Evolutionary conservation across 139 green algal genomes (phyloP).

Genomic region (Chlorella vulgaris): DNA sequence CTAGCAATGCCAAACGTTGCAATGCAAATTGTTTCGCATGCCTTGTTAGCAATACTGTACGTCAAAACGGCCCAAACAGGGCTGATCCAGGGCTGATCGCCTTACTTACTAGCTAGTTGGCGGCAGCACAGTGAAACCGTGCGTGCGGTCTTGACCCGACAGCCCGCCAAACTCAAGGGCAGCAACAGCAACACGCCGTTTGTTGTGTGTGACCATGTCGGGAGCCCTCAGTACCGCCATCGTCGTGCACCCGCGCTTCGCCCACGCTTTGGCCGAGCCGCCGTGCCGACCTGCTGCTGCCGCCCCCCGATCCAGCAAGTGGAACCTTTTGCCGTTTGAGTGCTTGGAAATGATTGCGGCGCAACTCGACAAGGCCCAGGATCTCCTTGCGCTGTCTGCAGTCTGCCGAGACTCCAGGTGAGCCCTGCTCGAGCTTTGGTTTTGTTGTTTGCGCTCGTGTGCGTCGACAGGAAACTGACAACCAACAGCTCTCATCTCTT

Average conservation of each 20-base stretch:
- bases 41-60: no score
- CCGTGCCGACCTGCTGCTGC: background rate
- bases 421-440: background rate
- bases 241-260: constrained; percentile 41
- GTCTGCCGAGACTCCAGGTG: constrained; percentile 23
- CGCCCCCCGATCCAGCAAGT: background rate
- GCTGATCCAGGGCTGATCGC: no score
- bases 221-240: background rate
- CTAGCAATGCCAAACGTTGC: no score
- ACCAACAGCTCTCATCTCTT: no score
- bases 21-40: no score
- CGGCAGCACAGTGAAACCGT: no score
- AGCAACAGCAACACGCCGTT: no score
- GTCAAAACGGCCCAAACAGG: no score
- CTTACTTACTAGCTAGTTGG: no score
- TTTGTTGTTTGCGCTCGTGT: background rate
- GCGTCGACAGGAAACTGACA: no score
- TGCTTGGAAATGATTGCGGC: background rate
- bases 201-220: background rate
- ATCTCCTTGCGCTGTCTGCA: constrained; percentile 17
- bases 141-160: no score
- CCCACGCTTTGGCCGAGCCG: constrained; percentile 24
- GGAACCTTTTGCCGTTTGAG: background rate
- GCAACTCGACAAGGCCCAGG: constrained; percentile 26
- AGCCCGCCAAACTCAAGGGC: no score